Conservation (phyloP, 2,329 filamentous ascomycete genomes). For the Arthrobotrys megalospora region DNA sequence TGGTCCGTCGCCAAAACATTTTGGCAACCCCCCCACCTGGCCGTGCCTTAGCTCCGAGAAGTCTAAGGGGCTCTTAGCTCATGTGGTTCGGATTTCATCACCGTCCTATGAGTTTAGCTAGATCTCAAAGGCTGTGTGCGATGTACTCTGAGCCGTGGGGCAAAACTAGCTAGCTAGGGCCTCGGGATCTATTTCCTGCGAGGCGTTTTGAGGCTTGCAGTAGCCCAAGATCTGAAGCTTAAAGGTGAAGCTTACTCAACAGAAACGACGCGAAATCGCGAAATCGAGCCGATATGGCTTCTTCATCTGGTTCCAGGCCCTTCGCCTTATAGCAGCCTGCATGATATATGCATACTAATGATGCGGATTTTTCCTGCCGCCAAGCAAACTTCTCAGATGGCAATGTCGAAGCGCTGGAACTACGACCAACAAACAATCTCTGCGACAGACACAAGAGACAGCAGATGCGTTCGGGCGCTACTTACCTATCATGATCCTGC, state of each 20-base stretch:
- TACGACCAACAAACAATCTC: slow-evolving; percentile 17
- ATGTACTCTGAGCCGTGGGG: slow-evolving; percentile 4
- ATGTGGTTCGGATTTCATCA: slow-evolving; percentile 17
- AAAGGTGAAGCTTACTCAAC: slow-evolving; percentile 33
- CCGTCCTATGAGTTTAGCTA: slow-evolving; percentile 15
- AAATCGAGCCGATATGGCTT: slow-evolving; percentile 5
- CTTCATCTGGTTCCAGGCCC: slow-evolving; percentile 47
- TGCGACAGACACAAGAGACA: neutral
- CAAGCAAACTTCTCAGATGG: slow-evolving; percentile 7
- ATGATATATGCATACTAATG: slow-evolving; percentile 43
- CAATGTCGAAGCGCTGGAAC: slow-evolving; percentile 14
- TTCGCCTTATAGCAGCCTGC: slow-evolving; percentile 35
- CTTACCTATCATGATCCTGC: slow-evolving; percentile 50
- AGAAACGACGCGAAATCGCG: slow-evolving; percentile 22
- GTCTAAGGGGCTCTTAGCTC: slow-evolving; percentile 6
- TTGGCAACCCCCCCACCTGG: slow-evolving; percentile 21
- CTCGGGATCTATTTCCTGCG: slow-evolving; percentile 58
- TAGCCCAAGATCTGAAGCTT: slow-evolving; percentile 48
- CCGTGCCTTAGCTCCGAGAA: slow-evolving; percentile 35
- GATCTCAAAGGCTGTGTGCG: neutral
- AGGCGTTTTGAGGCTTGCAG: slow-evolving; percentile 57
- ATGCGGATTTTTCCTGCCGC: slow-evolving; percentile 39
- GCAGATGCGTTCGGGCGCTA: slow-evolving; percentile 23
- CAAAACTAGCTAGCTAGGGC: neutral
- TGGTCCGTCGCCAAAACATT: slow-evolving; percentile 35